Evolutionary conservation across 2,329 filamentous ascomycete species (phyloP).

Genomic region (Raffaelea arxii): DNA sequence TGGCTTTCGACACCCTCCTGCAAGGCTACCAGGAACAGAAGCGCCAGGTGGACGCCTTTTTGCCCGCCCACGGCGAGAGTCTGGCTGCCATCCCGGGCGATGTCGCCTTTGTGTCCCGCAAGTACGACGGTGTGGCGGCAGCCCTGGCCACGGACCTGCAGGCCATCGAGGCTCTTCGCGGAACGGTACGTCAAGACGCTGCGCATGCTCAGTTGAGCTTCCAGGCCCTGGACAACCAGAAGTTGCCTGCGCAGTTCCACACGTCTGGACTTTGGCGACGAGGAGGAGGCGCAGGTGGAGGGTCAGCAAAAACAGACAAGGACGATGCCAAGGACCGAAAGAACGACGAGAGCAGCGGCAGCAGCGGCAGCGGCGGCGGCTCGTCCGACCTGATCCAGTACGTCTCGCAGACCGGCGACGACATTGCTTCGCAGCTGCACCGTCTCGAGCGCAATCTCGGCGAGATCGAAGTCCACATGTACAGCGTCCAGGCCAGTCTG

Average conservation of each 20-base stretch:
- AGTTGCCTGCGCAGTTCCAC: conserved; percentile 40
- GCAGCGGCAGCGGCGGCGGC: conserved; percentile 30
- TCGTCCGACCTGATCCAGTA: conserved; percentile 53
- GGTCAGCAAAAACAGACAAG: not conserved
- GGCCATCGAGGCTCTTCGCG: conserved; percentile 30
- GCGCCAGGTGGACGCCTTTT: conserved; percentile 62
- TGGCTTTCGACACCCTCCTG: conserved; percentile 70
- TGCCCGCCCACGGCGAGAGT: conserved; percentile 41
- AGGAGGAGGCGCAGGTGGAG: conserved; percentile 21
- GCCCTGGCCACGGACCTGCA: conserved; percentile 30
- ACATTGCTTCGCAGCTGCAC: conserved; percentile 47
- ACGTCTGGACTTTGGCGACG: conserved; percentile 31
- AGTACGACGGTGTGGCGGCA: conserved; percentile 32
- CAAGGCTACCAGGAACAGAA: conserved; percentile 69
- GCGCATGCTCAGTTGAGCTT: conserved; percentile 33
- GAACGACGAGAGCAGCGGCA: conserved; percentile 23
- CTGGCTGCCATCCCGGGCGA: conserved; percentile 29
- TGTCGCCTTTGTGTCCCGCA: conserved; percentile 32
- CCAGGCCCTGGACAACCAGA: conserved; percentile 35
- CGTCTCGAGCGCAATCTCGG: conserved; percentile 48
- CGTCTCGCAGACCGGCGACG: conserved; percentile 53
- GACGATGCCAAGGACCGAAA: conserved; percentile 10
- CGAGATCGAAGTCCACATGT: conserved; percentile 57
- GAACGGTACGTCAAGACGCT: conserved; percentile 30
- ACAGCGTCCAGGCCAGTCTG: conserved; percentile 51